Percentiles rank a stretch among this genome's conserved stretches.
Conservation (phyloP, 352 stramenopile genomes). For the Pythium aristosporum region DNA sequence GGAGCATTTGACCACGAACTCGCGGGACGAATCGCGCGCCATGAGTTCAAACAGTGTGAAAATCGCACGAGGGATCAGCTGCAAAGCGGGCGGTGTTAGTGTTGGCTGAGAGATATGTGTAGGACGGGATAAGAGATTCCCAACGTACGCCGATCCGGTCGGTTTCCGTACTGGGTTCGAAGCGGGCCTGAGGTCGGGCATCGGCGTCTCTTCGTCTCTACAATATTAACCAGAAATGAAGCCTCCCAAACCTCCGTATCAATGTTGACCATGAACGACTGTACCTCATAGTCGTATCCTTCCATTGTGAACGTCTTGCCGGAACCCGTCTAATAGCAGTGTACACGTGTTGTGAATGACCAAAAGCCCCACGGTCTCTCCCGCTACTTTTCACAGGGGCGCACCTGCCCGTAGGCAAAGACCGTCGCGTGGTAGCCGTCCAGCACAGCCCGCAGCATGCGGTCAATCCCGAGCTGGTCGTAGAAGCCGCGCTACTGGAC, state of each 20-base stretch:
- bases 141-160: slow-evolving; percentile 37
- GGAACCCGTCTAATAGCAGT: slow-evolving; percentile 38
- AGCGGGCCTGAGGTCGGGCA: slow-evolving; percentile 16
- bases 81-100: not conserved
- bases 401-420: slow-evolving; percentile 57
- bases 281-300: slow-evolving; percentile 57
- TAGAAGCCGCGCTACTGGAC: slow-evolving; percentile 39
- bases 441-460: slow-evolving; percentile 35
- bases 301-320: slow-evolving; percentile 70
- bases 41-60: slow-evolving; percentile 8
- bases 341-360: too few relatives aligned
- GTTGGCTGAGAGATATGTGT: not conserved
- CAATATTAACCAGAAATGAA: not conserved
- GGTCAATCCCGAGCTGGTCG: slow-evolving; percentile 35
- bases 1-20: slow-evolving; percentile 46
- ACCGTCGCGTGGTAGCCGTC: slow-evolving; percentile 51
- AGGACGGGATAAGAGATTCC: not conserved
- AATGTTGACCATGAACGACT: not conserved
- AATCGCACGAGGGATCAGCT: slow-evolving; percentile 24
- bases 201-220: slow-evolving; percentile 12
- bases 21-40: slow-evolving; percentile 19
- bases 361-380: too few relatives aligned
- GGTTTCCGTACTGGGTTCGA: slow-evolving; percentile 6
- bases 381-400: not conserved
- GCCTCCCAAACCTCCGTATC: not conserved